Conservation (phyloP, 495 filamentous ascomycete species). For the Penicillium lividum region DNA sequence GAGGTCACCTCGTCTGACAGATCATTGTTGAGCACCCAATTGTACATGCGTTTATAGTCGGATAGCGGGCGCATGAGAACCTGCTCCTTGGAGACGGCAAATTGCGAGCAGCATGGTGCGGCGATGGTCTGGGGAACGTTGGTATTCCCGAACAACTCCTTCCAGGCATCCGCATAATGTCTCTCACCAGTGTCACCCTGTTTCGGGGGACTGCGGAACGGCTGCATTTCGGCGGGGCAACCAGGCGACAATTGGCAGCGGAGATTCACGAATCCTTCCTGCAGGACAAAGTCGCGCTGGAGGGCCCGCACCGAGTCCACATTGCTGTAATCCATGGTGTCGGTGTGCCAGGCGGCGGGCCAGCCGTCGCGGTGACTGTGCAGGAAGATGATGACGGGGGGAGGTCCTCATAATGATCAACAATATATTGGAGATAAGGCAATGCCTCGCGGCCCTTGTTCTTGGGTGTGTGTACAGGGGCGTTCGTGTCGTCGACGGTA, state of each 20-base stretch:
- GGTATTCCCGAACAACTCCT: constrained; percentile 43
- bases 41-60: constrained; percentile 58
- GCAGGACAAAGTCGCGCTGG: constrained; percentile 36
- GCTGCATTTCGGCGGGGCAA: constrained; percentile 44
- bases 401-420: constrained; percentile 51
- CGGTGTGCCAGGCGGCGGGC: constrained; percentile 48
- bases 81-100: constrained; percentile 60
- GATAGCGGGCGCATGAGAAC: constrained; percentile 47
- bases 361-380: constrained; percentile 45
- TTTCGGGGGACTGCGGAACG: constrained; percentile 46
- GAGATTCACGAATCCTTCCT: constrained; percentile 44
- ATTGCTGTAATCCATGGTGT: constrained; percentile 46
- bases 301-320: constrained; percentile 43
- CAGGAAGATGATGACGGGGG: constrained; percentile 42
- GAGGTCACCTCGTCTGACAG: constrained; percentile 47
- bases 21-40: constrained; percentile 59
- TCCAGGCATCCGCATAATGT: constrained; percentile 45
- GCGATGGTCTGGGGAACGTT: constrained; percentile 51
- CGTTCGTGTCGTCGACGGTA: constrained; percentile 44
- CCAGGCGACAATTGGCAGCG: constrained; percentile 45
- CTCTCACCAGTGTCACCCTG: constrained; percentile 51
- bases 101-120: constrained; percentile 67
- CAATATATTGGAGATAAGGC: constrained; percentile 50
- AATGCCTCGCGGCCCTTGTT: constrained; percentile 52
- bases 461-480: constrained; percentile 38